Evolutionary conservation across 176 grass and related monocot genomes (phyloP), one percentile per base, ranked within the genome.

Genomic region (Oryza glumipatula): DNA sequence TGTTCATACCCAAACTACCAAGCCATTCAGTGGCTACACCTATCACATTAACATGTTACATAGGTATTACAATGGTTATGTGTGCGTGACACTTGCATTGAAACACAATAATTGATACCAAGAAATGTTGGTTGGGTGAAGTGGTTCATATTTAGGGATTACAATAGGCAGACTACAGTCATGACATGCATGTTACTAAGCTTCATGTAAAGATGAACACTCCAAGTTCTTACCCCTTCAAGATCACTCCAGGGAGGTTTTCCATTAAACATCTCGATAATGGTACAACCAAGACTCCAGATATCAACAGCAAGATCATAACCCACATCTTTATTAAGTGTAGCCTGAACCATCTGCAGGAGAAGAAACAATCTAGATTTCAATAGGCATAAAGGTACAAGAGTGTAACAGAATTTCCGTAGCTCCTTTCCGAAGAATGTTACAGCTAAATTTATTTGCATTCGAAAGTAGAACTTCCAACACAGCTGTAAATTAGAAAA

Each of bases 241-340:
- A 98, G 84, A 68, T 92, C 92, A 91, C 89, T 98, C 95, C 95
- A 98, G 78, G 95, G 95, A 79, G 90, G 95, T 77, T 95, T 92
- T 51, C 93, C 95, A 30, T 92, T 86, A 11, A 93, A 90, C 95
- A 98, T 98, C 83, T 98, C 95, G 70, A 98, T 95, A 43, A 98
- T 93, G 36, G 95, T 98, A 84, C 95, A 98, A 82, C 95, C 93
- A 51, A 98, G 94, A 81, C 95, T 98, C 95, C 95, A 98, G 75
- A 98, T 98, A 80, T 98, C 95, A 52, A 98, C 95, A 52, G 95
- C 89, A 64, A 95, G 81, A 89, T 95, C 91, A 88, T 95, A 95
- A 35, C 91, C 93, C 81, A 78, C 70, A 69, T 95, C 93, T 81
- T 88, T 92, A 73, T 81, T 81, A 47, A 93, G 73, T 67, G 91